Percentiles rank a stretch among this genome's conserved stretches.
Conservation (phyloP, 192 early-diverging fungal species). For the Obelidium mucronatum region DNA sequence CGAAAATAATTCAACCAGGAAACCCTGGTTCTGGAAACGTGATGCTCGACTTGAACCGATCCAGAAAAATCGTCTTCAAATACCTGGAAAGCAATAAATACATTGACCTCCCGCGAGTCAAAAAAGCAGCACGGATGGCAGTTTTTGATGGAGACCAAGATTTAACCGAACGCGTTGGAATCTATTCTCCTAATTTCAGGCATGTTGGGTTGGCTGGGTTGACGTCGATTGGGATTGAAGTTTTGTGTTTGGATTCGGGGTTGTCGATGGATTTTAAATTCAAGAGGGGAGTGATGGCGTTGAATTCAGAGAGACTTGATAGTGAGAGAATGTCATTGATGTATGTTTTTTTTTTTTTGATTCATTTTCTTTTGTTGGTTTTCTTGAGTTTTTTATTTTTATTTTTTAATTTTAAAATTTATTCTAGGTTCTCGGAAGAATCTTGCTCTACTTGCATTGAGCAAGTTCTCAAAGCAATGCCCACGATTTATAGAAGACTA, state of each 20-base stretch:
- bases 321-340: constrained; percentile 10
- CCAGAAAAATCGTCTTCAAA: constrained; percentile 29
- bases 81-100: constrained; percentile 19
- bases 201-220: not conserved
- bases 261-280: constrained; percentile 7
- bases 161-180: constrained; percentile 3
- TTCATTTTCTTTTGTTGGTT: too few relatives aligned
- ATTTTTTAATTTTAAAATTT: not conserved
- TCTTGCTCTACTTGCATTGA: constrained; percentile 6
- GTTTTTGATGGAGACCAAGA: constrained; percentile 15
- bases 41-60: constrained; percentile 13
- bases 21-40: not conserved
- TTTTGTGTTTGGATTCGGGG: constrained; percentile 12
- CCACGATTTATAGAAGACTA: constrained; percentile 9
- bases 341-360: too few relatives aligned
- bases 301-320: constrained; percentile 7
- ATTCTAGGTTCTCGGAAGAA: constrained; percentile 16
- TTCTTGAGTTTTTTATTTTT: not conserved
- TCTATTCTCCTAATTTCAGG: constrained; percentile 13
- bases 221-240: constrained; percentile 10
- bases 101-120: constrained; percentile 4
- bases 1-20: constrained; percentile 5
- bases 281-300: not conserved
- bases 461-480: not conserved
- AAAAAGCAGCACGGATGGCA: constrained; percentile 11